Evolutionary conservation across 2,329 filamentous ascomycete species (phyloP).

Genomic region (Aspergillus sp.): DNA sequence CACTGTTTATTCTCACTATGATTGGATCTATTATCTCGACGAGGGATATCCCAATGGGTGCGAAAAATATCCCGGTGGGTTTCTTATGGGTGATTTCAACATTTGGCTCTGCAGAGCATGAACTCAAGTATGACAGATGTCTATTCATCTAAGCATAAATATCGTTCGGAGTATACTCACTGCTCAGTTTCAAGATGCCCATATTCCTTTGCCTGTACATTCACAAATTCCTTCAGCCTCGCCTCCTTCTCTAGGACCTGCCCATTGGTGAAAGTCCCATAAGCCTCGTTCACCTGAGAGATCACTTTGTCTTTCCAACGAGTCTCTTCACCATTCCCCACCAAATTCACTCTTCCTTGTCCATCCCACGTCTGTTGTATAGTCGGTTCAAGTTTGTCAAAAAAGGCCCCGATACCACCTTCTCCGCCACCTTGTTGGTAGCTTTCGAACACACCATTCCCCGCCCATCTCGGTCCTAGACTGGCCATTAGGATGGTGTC

Average conservation of each 20-base stretch:
- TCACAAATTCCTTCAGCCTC: constrained; percentile 25
- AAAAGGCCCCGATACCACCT: constrained; percentile 53
- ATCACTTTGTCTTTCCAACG: constrained; percentile 50
- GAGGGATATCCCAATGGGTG: no score
- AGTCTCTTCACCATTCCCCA: constrained; percentile 40
- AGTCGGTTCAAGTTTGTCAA: constrained; percentile 57
- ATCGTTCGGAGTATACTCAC: background rate
- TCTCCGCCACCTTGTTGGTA: constrained; percentile 60
- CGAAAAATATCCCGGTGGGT: no score
- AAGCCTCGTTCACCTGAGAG: constrained; percentile 46
- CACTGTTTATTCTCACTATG: no score
- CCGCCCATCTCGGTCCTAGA: constrained; percentile 56
- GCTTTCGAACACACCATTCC: constrained; percentile 58
- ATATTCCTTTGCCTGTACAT: constrained; percentile 22
- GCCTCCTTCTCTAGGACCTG: constrained; percentile 25
- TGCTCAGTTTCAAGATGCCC: background rate
- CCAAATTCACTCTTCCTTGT: constrained; percentile 37
- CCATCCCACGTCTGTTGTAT: constrained; percentile 57
- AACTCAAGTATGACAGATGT: no score
- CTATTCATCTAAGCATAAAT: no score
- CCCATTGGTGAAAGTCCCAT: constrained; percentile 37
- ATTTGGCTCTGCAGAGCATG: no score
- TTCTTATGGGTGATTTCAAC: no score
- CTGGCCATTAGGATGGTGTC: constrained; percentile 54
- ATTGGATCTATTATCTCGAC: no score